A percentile compares a stretch with the other conserved stretches of the same genome.
Evolutionary conservation across 805 yeast genomes (phyloP).

Genomic region (Sugiyamaella lignohabitans): DNA sequence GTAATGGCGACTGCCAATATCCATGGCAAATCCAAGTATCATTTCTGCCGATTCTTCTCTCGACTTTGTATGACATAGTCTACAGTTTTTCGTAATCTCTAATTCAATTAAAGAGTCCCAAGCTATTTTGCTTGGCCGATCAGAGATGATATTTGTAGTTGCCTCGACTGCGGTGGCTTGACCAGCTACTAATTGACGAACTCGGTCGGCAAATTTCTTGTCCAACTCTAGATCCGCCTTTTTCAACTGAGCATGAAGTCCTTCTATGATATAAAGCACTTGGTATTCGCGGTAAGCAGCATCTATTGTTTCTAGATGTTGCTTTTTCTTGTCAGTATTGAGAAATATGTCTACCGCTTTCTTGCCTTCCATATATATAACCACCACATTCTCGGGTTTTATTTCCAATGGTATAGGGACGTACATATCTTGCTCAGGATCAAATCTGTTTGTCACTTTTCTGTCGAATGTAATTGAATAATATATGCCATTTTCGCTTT

Average conservation of each 20-base stretch:
- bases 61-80: slow-evolving; percentile 12
- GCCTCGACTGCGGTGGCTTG: background rate
- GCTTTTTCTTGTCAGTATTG: background rate
- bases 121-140: background rate
- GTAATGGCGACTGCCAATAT: slow-evolving; percentile 13
- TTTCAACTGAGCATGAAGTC: slow-evolving; percentile 8
- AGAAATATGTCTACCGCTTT: background rate
- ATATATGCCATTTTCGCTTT: slow-evolving; percentile 2
- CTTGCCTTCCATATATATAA: slow-evolving; percentile 5
- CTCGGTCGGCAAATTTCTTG: slow-evolving; percentile 10
- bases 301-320: background rate
- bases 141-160: too few relatives aligned
- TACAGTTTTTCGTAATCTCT: slow-evolving; percentile 8
- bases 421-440: slow-evolving; percentile 17
- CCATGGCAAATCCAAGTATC: slow-evolving; percentile 14
- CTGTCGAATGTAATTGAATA: slow-evolving; percentile 11
- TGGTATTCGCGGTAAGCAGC: background rate
- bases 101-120: slow-evolving; percentile 3
- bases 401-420: slow-evolving; percentile 11
- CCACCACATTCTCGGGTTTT: slow-evolving; percentile 3
- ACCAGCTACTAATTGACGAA: slow-evolving; percentile 9
- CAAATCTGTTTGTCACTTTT: slow-evolving; percentile 14
- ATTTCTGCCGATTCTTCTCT: slow-evolving; percentile 15
- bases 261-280: slow-evolving; percentile 18
- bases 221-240: slow-evolving; percentile 9